Evolutionary conservation across 2,329 filamentous ascomycete genomes (phyloP).

Genomic region (Cladobotryum mycophilum): DNA sequence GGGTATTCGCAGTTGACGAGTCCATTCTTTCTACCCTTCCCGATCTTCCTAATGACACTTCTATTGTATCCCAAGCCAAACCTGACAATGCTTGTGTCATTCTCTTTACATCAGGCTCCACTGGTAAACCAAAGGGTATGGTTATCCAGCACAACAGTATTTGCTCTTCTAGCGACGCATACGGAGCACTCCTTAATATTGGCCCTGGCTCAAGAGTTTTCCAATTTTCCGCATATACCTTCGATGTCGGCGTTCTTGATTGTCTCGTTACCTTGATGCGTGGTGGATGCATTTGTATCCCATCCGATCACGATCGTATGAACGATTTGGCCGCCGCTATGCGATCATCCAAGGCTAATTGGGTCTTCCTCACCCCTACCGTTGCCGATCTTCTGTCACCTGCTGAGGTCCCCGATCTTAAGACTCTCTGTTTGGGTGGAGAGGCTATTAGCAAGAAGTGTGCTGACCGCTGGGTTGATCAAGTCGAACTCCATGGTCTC

Average conservation of each 20-base stretch:
- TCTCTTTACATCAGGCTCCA: conserved; percentile 9
- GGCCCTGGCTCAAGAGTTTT: conserved; percentile 11
- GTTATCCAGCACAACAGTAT: conserved; percentile 9
- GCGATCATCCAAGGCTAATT: conserved; percentile 4
- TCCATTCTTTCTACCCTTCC: background rate
- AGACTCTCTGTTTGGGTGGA: conserved; percentile 9
- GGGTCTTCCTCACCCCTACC: conserved; percentile 14
- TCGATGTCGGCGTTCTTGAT: conserved; percentile 17
- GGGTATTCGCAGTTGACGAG: conserved; percentile 7
- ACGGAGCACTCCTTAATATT: conserved; percentile 4
- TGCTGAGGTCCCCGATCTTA: conserved; percentile 5
- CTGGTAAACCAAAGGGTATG: conserved; percentile 8
- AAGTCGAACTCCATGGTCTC: conserved; percentile 6
- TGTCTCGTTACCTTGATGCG: conserved; percentile 12
- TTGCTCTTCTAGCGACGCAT: conserved; percentile 7
- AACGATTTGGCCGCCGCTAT: conserved; percentile 13
- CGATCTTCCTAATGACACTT: background rate
- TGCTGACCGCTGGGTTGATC: conserved; percentile 4
- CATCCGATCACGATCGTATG: conserved; percentile 12
- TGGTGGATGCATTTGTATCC: conserved; percentile 17
- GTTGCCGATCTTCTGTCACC: conserved; percentile 13
- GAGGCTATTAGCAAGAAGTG: conserved; percentile 9
- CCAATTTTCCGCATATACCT: conserved; percentile 17
- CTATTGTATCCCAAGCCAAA: too few species aligned
- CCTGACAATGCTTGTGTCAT: background rate